Base-by-base conservation (phyloP, 352 stramenopile genomes). In the Ophiocytium majus region DNA sequence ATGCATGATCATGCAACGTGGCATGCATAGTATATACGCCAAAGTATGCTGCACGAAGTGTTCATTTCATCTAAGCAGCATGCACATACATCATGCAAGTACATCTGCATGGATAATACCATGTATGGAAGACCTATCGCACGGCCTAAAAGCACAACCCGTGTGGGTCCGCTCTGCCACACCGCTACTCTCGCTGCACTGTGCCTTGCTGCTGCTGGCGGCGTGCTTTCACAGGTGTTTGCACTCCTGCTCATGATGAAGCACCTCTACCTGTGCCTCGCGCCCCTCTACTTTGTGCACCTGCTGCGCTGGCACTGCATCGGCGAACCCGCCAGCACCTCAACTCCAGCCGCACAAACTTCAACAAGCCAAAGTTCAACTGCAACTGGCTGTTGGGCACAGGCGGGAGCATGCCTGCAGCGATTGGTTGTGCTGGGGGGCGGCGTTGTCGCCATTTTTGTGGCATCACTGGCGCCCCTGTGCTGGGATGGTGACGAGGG, bases 241-340 rank as follows among this genome's bases (percentile, higher is more conserved):
- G 92, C 95, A 19, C 85, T 95, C 64, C 89, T 99, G 64, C 90
- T 99, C 82, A 97, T 97, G 91, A 93, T 98, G 75, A 99, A 99
- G 90, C 97, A 99, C 90, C 95, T 99, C 83, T 99, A 98, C 76
- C 85, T 98, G 23, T 95, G 96, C 81, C 92, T 98, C 31, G 96
- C 94, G 1, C 96, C 95, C 76, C 90, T 99, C 1, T 98, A 98
- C 90, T 98, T 98, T 82, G 92, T 97, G 50, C 98, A 98, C 85
- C 89, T 99, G 37, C 90, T 99, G 49, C 86, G 92, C 50, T 91
- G 95, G 85, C 97, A 98, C 91, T 92, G 79, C 89, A 91, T 23
- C 49, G 82, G 76, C 80, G 33, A 23, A 35, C 9, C 9, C 37
- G 50, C 63, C 23, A 37, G n/a, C n/a, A n/a, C n/a, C n/a, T n/a